Percentiles rank a stretch among this genome's conserved stretches.
phyloP scores from a whole-genome alignment of 2,329 filamentous ascomycete genomes.

The Dendryphion nanum region DNA sequence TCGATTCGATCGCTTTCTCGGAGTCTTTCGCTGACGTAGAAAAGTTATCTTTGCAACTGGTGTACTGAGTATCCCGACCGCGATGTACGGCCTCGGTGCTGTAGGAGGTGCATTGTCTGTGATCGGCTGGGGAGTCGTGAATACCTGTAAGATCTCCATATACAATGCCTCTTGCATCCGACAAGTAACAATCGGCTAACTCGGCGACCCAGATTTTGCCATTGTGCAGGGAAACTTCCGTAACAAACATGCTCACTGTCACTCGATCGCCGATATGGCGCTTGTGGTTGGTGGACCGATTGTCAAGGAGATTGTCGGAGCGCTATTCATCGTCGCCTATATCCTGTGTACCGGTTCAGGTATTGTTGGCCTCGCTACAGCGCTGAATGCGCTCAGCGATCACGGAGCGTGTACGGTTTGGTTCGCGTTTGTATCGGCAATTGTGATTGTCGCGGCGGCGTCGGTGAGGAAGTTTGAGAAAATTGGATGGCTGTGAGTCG shows the following conservation, averaged over 20 bases:
- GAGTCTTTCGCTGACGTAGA: neutral
- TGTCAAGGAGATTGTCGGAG: conserved; percentile 52
- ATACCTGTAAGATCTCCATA: conserved; percentile 35
- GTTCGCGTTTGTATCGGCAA: conserved; percentile 55
- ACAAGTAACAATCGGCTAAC: no score
- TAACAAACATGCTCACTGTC: conserved; percentile 47
- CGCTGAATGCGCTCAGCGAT: conserved; percentile 58
- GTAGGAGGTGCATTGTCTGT: conserved; percentile 46
- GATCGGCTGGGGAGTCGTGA: conserved; percentile 46
- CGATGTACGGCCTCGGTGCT: conserved; percentile 47
- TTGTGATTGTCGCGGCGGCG: conserved; percentile 50
- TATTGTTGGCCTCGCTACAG: conserved; percentile 59
- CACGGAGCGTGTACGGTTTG: conserved; percentile 61
- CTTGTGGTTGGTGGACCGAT: conserved; percentile 52
- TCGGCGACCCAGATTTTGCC: conserved; percentile 37
- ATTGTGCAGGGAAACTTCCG: conserved; percentile 52
- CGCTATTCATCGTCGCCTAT: conserved; percentile 57
- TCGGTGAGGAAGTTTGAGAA: conserved; percentile 60
- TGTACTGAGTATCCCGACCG: conserved; percentile 46
- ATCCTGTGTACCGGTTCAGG: conserved; percentile 56
- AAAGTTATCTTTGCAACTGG: conserved; percentile 47
- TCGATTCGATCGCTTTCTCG: neutral
- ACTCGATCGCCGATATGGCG: conserved; percentile 55
- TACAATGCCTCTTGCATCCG: neutral
- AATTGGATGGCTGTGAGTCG: conserved; percentile 53